Evolutionary conservation across 2,329 filamentous ascomycete genomes (phyloP), one percentile per base, ranked within the genome.

Genomic region (Penicillium sp.): DNA sequence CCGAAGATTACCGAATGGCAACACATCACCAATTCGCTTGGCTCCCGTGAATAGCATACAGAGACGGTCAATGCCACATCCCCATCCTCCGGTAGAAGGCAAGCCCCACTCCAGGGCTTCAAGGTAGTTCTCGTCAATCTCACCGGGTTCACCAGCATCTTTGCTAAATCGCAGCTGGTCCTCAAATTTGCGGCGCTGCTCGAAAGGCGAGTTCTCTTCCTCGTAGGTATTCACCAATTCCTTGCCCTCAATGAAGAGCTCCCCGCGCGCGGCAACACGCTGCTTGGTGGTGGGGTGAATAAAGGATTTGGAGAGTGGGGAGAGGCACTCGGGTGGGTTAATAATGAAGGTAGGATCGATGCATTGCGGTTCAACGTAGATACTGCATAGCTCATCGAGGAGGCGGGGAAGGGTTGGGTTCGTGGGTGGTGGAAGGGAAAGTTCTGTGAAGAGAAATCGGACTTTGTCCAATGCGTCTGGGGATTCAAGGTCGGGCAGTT

Each of bases 211-310:
- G 72, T 99, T 99, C 71, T 99, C 94, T 74, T 99, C 94, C 72
- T 99, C 94, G 72, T 99, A 99, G 78, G 93, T 95, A 73, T 99
- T 99, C 57, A 93, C 90, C 30, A 96, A 81, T 70, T 99, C 94
- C 51, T 85, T 84, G 38, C 88, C 85, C 46, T 84, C 77, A 58
- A 95, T 84, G 74, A 96, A 96, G 19, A 96, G 82, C 74, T 97
- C 92, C 0, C 89, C 90, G 6, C 92, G 86, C 0, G 90, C 89
- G 1, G 91, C 88, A 1, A 96, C 85, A 8, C 82, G 74, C 69
- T 97, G 92, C 13, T 81, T 79, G 0, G 86, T 87, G 8, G 68
- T 72, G 0, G 84, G 82, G 69, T 91, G 90, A 18, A 80, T 66
- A 74, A 90, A 96, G 48, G 89, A 91, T 77, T 97, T 97, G 23